These are phyloP conservation scores for Tympanopsis confertula DNA, from an alignment of 2,329 filamentous ascomycete genomes.

Conservation along the genomic window DNA sequence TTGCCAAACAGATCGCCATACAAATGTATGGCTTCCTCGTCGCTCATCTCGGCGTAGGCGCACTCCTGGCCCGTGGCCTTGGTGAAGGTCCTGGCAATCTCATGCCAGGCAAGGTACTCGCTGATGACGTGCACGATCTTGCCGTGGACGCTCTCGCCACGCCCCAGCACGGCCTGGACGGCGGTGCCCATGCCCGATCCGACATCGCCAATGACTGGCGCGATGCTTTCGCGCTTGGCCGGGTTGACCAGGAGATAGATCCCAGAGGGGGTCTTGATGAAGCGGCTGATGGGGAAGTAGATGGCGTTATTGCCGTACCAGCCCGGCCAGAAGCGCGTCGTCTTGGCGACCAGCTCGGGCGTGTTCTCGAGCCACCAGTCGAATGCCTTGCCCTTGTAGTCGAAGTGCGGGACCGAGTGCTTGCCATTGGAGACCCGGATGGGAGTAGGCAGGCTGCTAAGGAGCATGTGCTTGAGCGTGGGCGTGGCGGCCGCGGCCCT, in stretches of 20 bases:
- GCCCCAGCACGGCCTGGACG: conserved; percentile 4
- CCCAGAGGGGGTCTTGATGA: background rate
- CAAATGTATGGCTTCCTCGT: background rate
- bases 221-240: conserved; percentile 2
- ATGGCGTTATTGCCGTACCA: conserved; percentile 7
- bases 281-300: conserved; percentile 1
- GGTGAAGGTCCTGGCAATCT: background rate
- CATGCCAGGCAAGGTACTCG: conserved; percentile 2
- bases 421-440: conserved; percentile 5
- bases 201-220: conserved; percentile 5
- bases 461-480: conserved; percentile 9
- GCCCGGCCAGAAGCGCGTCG: conserved; percentile 10
- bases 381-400: conserved; percentile 9
- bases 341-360: conserved; percentile 6
- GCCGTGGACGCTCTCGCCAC: conserved; percentile 2
- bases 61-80: conserved; percentile 2
- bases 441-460: conserved; percentile 9
- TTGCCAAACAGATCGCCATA: conserved; percentile 5
- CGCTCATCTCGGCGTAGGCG: conserved; percentile 3
- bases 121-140: conserved; percentile 5
- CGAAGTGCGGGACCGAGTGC: conserved; percentile 9
- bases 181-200: conserved; percentile 3
- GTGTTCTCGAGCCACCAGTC: conserved; percentile 6
- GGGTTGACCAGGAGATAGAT: conserved; percentile 4
- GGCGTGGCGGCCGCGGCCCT: conserved; percentile 6